Evolutionary conservation across 2,329 filamentous ascomycete species (phyloP).

Genomic region (Verticillium isaacii): DNA sequence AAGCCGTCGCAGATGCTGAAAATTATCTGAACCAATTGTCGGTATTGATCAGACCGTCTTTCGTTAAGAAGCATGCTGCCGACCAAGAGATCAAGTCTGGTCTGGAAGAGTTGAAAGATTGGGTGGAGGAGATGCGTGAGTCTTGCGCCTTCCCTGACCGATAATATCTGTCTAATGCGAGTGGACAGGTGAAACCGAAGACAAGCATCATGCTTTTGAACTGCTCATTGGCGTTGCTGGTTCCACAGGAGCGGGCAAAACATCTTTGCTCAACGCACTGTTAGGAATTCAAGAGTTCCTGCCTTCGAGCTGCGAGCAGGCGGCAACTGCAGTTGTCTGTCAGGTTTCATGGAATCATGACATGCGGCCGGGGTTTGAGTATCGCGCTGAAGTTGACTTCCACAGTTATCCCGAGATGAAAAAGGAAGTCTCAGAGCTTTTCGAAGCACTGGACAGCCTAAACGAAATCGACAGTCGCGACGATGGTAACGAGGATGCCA

Average conservation of each 20-base stretch:
- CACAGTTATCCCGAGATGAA: conserved; percentile 8
- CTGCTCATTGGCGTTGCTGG: conserved; percentile 19
- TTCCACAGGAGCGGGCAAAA: conserved; percentile 21
- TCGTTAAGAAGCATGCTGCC: no score
- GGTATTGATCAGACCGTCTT: no score
- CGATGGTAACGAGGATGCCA: conserved; percentile 12
- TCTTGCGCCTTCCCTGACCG: no score
- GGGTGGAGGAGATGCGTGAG: no score
- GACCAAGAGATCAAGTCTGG: no score
- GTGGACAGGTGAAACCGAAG: not conserved
- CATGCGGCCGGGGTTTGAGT: conserved; percentile 6
- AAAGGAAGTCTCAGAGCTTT: conserved; percentile 10
- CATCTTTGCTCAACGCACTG: conserved; percentile 16
- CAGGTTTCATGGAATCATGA: conserved; percentile 20
- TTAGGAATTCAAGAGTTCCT: conserved; percentile 16
- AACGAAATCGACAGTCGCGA: conserved; percentile 4
- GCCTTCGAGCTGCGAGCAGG: conserved; percentile 22
- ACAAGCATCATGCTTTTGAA: conserved; percentile 6
- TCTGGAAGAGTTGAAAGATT: no score
- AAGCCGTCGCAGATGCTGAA: no score
- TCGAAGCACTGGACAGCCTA: conserved; percentile 8
- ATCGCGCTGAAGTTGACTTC: conserved; percentile 18
- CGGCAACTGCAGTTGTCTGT: conserved; percentile 20
- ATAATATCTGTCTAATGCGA: not conserved
- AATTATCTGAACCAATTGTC: no score